A percentile compares a stretch with the other conserved stretches of the same genome.
phyloP scores from a whole-genome alignment of 2,329 filamentous ascomycete genomes.

The Neurospora crassa region DNA sequence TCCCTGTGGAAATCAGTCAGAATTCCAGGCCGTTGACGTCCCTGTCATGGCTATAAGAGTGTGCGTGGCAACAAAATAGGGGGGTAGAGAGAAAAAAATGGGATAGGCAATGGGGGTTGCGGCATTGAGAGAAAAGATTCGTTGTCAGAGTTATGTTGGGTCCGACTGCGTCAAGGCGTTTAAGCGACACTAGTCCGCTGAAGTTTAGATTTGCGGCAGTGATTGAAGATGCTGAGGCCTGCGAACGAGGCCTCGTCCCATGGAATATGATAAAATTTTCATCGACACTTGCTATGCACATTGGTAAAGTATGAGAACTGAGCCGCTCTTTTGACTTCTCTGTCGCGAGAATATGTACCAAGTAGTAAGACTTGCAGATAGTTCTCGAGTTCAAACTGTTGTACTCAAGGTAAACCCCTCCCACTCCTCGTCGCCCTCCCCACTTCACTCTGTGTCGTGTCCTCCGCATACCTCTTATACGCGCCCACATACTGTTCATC shows the following conservation, averaged over 20 bases:
- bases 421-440: conserved; percentile 55
- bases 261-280: neutral
- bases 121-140: neutral
- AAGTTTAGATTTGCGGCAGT: neutral
- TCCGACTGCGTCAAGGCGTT: neutral
- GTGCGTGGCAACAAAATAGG: neutral
- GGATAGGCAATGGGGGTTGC: neutral
- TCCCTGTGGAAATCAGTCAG: neutral
- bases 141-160: neutral
- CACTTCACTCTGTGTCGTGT: conserved; percentile 52
- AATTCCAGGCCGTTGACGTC: neutral
- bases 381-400: neutral
- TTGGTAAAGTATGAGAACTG: too few species aligned
- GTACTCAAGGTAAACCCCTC: conserved; percentile 43
- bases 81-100: neutral
- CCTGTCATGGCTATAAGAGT: neutral
- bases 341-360: too few species aligned
- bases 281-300: neutral
- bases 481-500: conserved; percentile 57
- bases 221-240: neutral
- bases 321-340: too few species aligned
- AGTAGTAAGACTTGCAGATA: neutral
- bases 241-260: neutral
- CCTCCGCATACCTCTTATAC: conserved; percentile 59
- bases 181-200: neutral